A percentile compares a stretch with the other conserved stretches of the same genome.
These are phyloP conservation scores for Farysia itapuensis DNA, from an alignment of 1,284 basidiomycete genomes.

Conservation along the genomic window DNA sequence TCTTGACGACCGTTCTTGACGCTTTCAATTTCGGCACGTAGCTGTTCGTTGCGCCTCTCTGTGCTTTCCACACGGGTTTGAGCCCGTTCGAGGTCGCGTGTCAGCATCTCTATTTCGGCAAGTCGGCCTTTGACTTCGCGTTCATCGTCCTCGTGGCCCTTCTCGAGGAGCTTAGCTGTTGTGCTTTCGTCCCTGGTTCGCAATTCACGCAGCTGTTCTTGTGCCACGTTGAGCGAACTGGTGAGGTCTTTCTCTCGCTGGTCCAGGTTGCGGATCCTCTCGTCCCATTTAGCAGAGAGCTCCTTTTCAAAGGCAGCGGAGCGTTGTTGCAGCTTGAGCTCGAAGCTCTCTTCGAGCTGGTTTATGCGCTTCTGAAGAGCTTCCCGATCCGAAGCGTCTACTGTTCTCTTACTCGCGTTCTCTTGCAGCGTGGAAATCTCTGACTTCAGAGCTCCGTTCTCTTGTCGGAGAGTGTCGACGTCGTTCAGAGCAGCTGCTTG, in stretches of 20 bases:
- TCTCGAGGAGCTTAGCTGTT: constrained; percentile 85
- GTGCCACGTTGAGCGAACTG: constrained; percentile 78
- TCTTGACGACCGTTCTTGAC: constrained; percentile 32
- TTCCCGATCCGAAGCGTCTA: constrained; percentile 84
- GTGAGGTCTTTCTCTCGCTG: constrained; percentile 89
- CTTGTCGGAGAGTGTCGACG: constrained; percentile 19
- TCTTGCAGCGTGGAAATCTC: constrained; percentile 6
- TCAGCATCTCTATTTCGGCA: constrained; percentile 63
- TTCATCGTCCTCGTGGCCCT: constrained; percentile 65
- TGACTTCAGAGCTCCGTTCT: constrained; percentile 18
- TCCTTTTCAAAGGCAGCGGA: constrained; percentile 89
- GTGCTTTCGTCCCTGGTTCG: constrained; percentile 86
- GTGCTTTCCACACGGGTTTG: constrained; percentile 87
- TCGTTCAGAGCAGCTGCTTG: constrained; percentile 37
- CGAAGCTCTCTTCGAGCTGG: constrained; percentile 69
- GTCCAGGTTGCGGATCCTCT: constrained; percentile 89
- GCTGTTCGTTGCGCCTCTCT: constrained; percentile 86
- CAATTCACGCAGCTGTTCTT: constrained; percentile 83
- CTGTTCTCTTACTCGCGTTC: constrained; percentile 11
- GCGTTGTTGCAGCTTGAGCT: constrained; percentile 80
- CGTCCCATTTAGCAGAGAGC: constrained; percentile 91
- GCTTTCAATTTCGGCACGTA: constrained; percentile 86
- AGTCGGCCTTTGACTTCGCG: constrained; percentile 10
- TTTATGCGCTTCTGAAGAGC: constrained; percentile 68
- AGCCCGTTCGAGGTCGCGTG: constrained; percentile 86